phyloP scores from a whole-genome alignment of 2,329 filamentous ascomycete genomes.

The Claviceps spartinae region DNA sequence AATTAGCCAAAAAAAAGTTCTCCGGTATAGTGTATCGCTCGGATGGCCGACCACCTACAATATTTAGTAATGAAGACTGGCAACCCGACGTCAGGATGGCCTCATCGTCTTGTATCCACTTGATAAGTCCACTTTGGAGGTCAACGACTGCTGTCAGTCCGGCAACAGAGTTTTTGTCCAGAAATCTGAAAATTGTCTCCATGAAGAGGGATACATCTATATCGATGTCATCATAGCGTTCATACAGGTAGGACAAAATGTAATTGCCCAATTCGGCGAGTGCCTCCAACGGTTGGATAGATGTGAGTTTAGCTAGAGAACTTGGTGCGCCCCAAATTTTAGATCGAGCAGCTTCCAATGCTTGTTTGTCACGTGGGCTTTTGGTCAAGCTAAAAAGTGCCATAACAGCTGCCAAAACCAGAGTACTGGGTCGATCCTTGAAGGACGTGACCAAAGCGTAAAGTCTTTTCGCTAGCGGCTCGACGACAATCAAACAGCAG shows the following conservation, averaged over 20 bases:
- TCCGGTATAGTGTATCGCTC: background rate
- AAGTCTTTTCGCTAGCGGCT: conserved; percentile 51
- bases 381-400: conserved; percentile 31
- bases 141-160: conserved; percentile 37
- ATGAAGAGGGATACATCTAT: conserved; percentile 9
- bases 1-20: conserved; percentile 13
- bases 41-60: conserved; percentile 24
- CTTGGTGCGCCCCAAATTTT: conserved; percentile 44
- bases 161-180: background rate
- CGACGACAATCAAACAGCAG: conserved; percentile 52
- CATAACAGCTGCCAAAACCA: conserved; percentile 20
- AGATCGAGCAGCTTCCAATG: conserved; percentile 50
- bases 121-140: conserved; percentile 46
- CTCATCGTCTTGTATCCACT: conserved; percentile 50
- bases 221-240: conserved; percentile 22
- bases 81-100: conserved; percentile 28
- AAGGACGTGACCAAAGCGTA: conserved; percentile 17
- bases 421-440: conserved; percentile 10
- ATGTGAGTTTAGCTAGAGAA: conserved; percentile 23
- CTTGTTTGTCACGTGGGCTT: conserved; percentile 46
- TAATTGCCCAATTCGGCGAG: conserved; percentile 48
- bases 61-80: conserved; percentile 17
- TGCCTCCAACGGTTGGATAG: conserved; percentile 49
- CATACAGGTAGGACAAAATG: conserved; percentile 43
- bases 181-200: conserved; percentile 25